Base-by-base conservation (phyloP, 2,329 filamentous ascomycete genomes). In the Triangularia setosa region DNA sequence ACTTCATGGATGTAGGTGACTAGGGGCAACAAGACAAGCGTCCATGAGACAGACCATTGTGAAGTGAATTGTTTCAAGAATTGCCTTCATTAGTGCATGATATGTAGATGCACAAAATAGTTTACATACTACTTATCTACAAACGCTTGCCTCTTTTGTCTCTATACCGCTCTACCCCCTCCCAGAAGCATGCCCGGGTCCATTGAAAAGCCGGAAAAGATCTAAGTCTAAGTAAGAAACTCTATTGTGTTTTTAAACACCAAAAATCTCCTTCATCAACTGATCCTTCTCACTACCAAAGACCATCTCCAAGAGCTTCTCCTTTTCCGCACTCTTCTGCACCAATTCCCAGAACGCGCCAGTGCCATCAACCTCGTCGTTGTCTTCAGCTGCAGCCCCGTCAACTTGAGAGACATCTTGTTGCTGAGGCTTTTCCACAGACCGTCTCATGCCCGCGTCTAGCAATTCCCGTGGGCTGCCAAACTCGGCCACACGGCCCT, bases 401-500 rank as follows among this genome's bases (percentile, higher is more conserved):
- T 58, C 67, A 21, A 55, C 16, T 0, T 40, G 61, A 16, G 60
- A 58, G 11, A 23, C 25, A 25, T n/a, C n/a, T 35, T 23, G 12
- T 48, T 25, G 16, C 11, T 8, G 23, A 11, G 23, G 58, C 44
- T 65, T 58, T 62, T 64, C 66, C 23, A 21, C 56, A 24, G 68
- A 69, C n/a, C 65, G 64, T 21, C 76, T 73, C 69, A 76, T 74
- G 1, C 75, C 75, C 9, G 71, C 74, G 66, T 71, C 69, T 70
- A 84, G 71, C 71, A 84, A 67, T 64, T 80, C 75, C 54, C 59
- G 61, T 5, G 76, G 76, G 12, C 70, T 73, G 2, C 75, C 77
- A 57, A 77, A 70, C 73, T 84, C 82, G 0, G 79, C 79, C 24
- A 84, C 75, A 33, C 72, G 70, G 1, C 83, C 83, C 33, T 76